Evolutionary conservation across 2,329 filamentous ascomycete species (phyloP).

Genomic region (Trichoderma breve): DNA sequence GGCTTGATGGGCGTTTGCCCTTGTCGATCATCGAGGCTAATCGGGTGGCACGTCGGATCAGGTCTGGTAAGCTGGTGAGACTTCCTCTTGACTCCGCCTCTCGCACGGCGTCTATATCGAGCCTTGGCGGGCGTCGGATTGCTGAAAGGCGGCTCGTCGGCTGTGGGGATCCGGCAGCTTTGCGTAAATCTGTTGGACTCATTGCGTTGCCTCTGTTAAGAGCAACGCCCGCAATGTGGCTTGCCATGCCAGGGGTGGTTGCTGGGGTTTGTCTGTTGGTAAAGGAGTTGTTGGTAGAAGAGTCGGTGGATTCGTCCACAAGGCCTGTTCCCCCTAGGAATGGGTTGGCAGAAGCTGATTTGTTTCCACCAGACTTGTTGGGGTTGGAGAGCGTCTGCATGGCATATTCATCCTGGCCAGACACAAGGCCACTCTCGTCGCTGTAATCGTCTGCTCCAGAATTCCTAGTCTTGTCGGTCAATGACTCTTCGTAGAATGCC

Average conservation of each 20-base stretch:
- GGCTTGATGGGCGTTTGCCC: constrained; percentile 64
- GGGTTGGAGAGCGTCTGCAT: not conserved
- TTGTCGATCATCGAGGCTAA: constrained; percentile 85
- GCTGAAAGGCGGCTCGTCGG: constrained; percentile 50
- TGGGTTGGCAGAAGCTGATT: not conserved
- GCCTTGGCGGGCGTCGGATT: constrained; percentile 64
- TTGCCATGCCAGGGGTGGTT: constrained; percentile 22
- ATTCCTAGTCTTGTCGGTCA: constrained; percentile 44
- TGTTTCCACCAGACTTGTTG: not conserved
- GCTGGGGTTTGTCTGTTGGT: constrained; percentile 24
- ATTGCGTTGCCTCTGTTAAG: constrained; percentile 52
- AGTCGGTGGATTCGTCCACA: constrained; percentile 44
- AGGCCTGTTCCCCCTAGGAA: constrained; percentile 33
- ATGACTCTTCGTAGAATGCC: constrained; percentile 50
- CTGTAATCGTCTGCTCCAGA: constrained; percentile 21
- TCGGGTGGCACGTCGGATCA: constrained; percentile 84
- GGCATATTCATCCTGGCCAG: not conserved
- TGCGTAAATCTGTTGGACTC: constrained; percentile 38
- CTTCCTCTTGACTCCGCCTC: constrained; percentile 83
- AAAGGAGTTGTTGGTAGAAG: constrained; percentile 44
- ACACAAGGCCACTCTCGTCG: constrained; percentile 9
- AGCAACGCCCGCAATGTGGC: constrained; percentile 35
- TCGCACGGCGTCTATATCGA: constrained; percentile 80
- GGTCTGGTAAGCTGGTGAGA: constrained; percentile 84
- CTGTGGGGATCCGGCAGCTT: constrained; percentile 30